These are phyloP conservation scores for Dryas drummondii DNA, from an alignment of 306 rosid genomes.

Conservation along the genomic window DNA sequence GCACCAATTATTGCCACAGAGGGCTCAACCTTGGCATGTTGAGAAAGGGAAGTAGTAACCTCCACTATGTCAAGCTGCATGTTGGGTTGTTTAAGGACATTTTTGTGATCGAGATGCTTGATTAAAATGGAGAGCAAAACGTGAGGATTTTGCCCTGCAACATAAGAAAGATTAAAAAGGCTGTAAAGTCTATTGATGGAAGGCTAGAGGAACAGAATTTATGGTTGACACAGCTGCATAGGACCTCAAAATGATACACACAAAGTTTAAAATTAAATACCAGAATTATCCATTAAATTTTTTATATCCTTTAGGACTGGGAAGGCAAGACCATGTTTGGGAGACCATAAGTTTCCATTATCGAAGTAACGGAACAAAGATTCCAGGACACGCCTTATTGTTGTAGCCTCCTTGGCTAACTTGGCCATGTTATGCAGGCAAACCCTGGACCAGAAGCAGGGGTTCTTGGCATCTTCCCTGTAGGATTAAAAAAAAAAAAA, in stretches of 20 bases:
- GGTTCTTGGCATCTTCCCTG: constrained; percentile 80
- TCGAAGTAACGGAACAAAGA: constrained; percentile 86
- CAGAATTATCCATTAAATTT: constrained; percentile 75
- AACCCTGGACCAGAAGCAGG: constrained; percentile 87
- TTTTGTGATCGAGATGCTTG: constrained; percentile 91
- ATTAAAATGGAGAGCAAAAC: constrained; percentile 74
- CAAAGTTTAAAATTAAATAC: constrained; percentile 36
- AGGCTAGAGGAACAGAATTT: background rate
- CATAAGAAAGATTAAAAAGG: background rate
- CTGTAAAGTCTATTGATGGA: constrained; percentile 4
- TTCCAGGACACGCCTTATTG: constrained; percentile 86
- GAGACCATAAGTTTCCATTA: constrained; percentile 69
- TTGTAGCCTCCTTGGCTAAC: constrained; percentile 88
- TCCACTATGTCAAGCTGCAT: constrained; percentile 83
- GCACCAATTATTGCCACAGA: constrained; percentile 73
- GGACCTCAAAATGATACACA: constrained; percentile 18
- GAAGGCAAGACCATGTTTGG: constrained; percentile 62
- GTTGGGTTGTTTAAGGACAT: constrained; percentile 66
- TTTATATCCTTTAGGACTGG: constrained; percentile 76
- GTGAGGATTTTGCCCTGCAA: constrained; percentile 77
- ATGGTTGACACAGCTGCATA: constrained; percentile 13
- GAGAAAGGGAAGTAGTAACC: constrained; percentile 72
- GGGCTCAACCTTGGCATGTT: constrained; percentile 66
- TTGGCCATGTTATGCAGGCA: constrained; percentile 90
- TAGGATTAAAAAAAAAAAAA: constrained; percentile 9